Evolutionary conservation across 306 rosid species (phyloP).

Genomic region (Cyclanthera cordifolia): DNA sequence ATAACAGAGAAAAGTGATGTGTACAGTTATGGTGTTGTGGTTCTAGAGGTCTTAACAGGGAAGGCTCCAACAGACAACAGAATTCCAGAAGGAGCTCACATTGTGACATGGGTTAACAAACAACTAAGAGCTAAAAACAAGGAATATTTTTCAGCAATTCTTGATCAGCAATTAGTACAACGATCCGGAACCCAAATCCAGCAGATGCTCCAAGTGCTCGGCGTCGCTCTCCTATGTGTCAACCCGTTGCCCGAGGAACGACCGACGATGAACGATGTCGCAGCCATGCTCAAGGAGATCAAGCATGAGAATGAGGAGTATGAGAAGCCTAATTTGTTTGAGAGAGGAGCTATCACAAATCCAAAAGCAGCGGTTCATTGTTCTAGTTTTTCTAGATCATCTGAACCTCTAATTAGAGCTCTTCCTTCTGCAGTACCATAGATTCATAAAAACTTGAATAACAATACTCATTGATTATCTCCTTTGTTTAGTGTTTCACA

Average conservation of each 20-base stretch:
- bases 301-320: slow-evolving; percentile 38
- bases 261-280: slow-evolving; percentile 81
- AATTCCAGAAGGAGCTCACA: no score
- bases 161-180: no score
- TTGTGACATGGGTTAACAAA: no score
- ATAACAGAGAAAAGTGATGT: no score
- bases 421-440: slow-evolving; percentile 35
- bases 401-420: slow-evolving; percentile 62
- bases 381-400: slow-evolving; percentile 86
- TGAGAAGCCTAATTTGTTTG: slow-evolving; percentile 43
- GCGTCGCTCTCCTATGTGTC: slow-evolving; percentile 81
- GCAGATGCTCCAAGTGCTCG: slow-evolving; percentile 20
- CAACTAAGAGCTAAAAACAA: no score
- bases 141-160: no score
- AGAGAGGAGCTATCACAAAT: slow-evolving; percentile 32
- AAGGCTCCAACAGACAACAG: no score
- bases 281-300: slow-evolving; percentile 89
- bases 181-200: no score
- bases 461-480: slow-evolving; percentile 19
- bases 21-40: no score
- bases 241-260: slow-evolving; percentile 68
- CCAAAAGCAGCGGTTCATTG: slow-evolving; percentile 53
- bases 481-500: slow-evolving; percentile 18
- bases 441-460: slow-evolving; percentile 11
- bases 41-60: no score